Evolutionary conservation across 805 yeast genomes (phyloP).

Genomic region (Candida maltosa): DNA sequence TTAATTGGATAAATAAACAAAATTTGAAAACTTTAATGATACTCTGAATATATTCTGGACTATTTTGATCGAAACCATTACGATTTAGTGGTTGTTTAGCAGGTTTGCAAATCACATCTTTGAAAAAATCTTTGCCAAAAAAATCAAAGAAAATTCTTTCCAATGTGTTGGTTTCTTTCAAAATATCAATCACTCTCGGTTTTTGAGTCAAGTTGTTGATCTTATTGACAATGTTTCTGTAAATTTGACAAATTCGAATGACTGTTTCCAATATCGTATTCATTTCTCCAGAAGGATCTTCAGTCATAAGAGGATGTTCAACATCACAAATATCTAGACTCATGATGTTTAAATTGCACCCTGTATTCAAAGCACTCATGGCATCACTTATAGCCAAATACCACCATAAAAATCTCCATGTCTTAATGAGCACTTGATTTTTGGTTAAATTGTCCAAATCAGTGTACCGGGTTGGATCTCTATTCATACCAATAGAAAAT

Average conservation of each 20-base stretch:
- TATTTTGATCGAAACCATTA: constrained; percentile 14
- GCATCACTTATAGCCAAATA: constrained; percentile 30
- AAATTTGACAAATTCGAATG: constrained; percentile 19
- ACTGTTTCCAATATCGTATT: constrained; percentile 11
- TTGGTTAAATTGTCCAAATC: constrained; percentile 29
- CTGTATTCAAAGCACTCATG: constrained; percentile 26
- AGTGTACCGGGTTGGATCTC: constrained; percentile 33
- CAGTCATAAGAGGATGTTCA: constrained; percentile 17
- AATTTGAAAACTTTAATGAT: constrained; percentile 34
- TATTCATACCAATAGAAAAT: constrained; percentile 35
- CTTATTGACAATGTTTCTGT: constrained; percentile 24
- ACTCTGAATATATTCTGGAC: constrained; percentile 23
- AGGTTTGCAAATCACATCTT: constrained; percentile 33
- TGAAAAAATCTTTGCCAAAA: constrained; percentile 42
- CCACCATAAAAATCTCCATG: constrained; percentile 39
- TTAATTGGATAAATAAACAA: constrained; percentile 30
- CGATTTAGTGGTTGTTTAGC: constrained; percentile 12
- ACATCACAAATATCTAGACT: constrained; percentile 32
- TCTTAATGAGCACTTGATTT: constrained; percentile 18
- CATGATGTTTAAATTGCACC: constrained; percentile 25
- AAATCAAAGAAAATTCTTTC: constrained; percentile 32
- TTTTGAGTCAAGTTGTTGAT: constrained; percentile 22
- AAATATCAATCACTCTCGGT: constrained; percentile 33
- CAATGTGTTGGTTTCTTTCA: constrained; percentile 31
- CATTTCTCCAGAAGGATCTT: constrained; percentile 14